Evolutionary conservation across 1,284 basidiomycete genomes (phyloP), one percentile per base, ranked within the genome.

Genomic region (Papiliotrema nemorosa): DNA sequence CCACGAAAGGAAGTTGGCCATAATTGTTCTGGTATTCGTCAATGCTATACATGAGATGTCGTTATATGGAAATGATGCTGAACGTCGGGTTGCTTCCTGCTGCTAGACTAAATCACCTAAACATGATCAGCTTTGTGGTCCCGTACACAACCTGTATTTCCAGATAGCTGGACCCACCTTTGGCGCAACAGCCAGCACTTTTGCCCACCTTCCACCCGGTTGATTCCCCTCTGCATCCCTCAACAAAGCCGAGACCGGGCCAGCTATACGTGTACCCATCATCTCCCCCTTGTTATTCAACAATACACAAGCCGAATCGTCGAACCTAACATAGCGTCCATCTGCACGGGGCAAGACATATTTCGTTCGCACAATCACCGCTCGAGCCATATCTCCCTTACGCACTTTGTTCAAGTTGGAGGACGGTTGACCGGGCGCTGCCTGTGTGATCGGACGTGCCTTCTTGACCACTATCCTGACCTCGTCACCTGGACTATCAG

Each of bases 281-380:
- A 97, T 91, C 76, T 98, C 94, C 62, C 87, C 84, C 78, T 97
- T 97, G 79, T 90, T 90, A 76, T 99, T 98, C 54, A 99, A 76
- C 26, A 98, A 77, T 1, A 98, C 92, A 29, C 86, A 93, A 0
- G 96, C 96, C 69, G 97, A 97, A 80, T 98, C 96, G 76, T 98
- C 96, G 75, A 98, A 98, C 44, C 90, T 82, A 64, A 93, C 10
- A 9, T 64, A 61, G 39, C 68, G 57, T 25, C 73, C 73, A 55
- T 75, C 73, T 35, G 65, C 50, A 40, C 73, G 56, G 46, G 52
- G 52, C 12, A 69, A 49, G 18, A 62, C 63, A 52, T 70, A 67
- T 54, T 63, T 84, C 13, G 91, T 94, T 44, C 94, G 84, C 16
- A 98, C 93, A 53, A 98, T 88, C 58, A 98, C 87, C 0, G 96